Evolutionary conservation across 441 rosid species (phyloP), one percentile per base, ranked within the genome.

Genomic region (Populus hybrid): DNA sequence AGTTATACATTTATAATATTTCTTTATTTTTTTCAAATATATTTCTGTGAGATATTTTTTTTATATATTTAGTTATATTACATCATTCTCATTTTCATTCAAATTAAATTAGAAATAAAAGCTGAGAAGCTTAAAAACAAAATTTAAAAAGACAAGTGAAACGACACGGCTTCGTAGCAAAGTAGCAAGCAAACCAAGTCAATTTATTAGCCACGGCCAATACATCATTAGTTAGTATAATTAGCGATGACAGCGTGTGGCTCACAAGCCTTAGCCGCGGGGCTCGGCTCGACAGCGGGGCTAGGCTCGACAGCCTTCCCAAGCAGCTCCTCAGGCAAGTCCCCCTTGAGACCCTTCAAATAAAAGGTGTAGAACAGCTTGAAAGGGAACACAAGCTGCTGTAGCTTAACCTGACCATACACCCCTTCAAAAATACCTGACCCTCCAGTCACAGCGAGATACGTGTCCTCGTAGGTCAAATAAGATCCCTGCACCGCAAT

Each of bases 321-420:
- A 7, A 89, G 79, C 7, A 93, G 91, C 87, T 87, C 97, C 32
- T 12, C 21, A 0, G 98, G 95, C 76, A 91, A 76, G 40, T 88
- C 61, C 23, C 2, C 89, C 79, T 84, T 80, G 35, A 93, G 32
- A 2, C 94, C 94, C 83, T 86, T 90, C 75, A 93, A 78, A 67
- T 90, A 90, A 64, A 93, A 93, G 1, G 97, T 93, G 85, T 90
- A 89, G 82, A 93, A 93, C 59, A 93, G 81, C 89, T 93, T 93
- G 81, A 88, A 87, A 14, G 97, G 98, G 67, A 87, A 93, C 64
- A 93, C 80, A 23, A 93, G 75, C 69, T 92, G 95, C 70, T 83
- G 89, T 74, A 93, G 87, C 86, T 88, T 90, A 36, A 91, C 97
- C 74, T 92, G 89, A 28, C 97, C 95, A 65, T 79, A 87, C 4